Percentiles rank a stretch among this genome's conserved stretches.
Evolutionary conservation across 495 filamentous ascomycete species (phyloP).

Genomic region (Aspergillus leporis): DNA sequence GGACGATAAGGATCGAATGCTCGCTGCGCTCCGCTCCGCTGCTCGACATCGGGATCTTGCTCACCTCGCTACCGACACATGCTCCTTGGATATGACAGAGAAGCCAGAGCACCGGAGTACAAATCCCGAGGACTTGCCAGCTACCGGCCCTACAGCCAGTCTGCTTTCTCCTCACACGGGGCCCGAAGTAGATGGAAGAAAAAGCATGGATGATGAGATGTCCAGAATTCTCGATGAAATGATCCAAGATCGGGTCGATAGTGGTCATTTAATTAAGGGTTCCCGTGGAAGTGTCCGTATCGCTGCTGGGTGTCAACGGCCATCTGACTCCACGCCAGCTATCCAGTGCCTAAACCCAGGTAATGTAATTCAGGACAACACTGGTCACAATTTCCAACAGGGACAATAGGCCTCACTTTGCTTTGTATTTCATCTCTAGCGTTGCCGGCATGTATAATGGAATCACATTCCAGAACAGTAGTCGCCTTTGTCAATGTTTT

Average conservation of each 20-base stretch:
- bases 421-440: not conserved
- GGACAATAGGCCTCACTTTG: not conserved
- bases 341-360: slow-evolving; percentile 32
- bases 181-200: slow-evolving; percentile 49
- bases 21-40: slow-evolving; percentile 82
- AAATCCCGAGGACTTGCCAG: slow-evolving; percentile 1
- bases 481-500: slow-evolving; percentile 12
- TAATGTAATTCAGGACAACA: slow-evolving; percentile 8
- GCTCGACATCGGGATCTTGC: slow-evolving; percentile 84
- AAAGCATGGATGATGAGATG: slow-evolving; percentile 86
- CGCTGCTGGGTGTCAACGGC: slow-evolving; percentile 37
- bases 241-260: slow-evolving; percentile 83
- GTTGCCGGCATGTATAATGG: not conserved
- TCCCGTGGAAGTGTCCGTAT: slow-evolving; percentile 56
- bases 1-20: slow-evolving; percentile 96
- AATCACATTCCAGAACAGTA: not conserved
- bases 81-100: slow-evolving; percentile 33
- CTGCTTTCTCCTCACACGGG: slow-evolving; percentile 27
- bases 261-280: slow-evolving; percentile 62
- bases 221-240: slow-evolving; percentile 89
- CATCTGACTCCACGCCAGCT: slow-evolving; percentile 32
- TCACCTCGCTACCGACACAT: slow-evolving; percentile 53
- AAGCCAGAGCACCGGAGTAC: slow-evolving; percentile 26
- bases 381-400: not conserved
- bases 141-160: slow-evolving; percentile 12